Conservation (phyloP, 169 alveolate genomes). For the Cryptosporidium andersoni region DNA sequence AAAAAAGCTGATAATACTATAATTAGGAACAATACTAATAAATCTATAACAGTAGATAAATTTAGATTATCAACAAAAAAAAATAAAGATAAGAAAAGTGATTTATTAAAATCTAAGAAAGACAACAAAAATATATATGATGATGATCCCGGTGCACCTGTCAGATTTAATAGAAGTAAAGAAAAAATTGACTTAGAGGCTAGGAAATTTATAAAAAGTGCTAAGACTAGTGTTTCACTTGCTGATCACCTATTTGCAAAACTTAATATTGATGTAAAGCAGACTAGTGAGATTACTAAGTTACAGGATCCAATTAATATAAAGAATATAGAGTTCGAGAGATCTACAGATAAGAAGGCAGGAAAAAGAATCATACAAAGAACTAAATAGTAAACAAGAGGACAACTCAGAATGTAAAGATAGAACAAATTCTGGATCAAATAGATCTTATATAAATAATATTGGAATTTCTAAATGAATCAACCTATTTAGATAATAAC, state of each 20-base stretch:
- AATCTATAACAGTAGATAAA: conserved; percentile 4
- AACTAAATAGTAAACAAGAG: neutral
- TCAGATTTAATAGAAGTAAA: conserved; percentile 8
- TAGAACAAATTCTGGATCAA: too few relatives aligned
- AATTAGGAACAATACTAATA: neutral
- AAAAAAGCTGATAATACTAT: neutral
- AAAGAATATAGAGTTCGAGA: too few relatives aligned
- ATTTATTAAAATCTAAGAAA: neutral
- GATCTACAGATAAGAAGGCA: neutral
- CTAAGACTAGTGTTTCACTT: conserved; percentile 6
- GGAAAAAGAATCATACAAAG: neutral
- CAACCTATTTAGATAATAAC: too few relatives aligned
- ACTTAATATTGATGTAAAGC: conserved; percentile 5
- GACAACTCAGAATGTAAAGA: neutral
- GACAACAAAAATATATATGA: neutral
- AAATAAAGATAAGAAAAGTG: neutral
- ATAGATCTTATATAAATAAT: too few relatives aligned
- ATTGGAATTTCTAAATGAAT: too few relatives aligned
- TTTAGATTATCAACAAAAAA: conserved; percentile 1
- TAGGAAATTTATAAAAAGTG: conserved; percentile 12
- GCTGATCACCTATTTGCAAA: conserved; percentile 61
- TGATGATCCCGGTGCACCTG: conserved; percentile 62
- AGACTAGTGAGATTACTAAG: neutral
- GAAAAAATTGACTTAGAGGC: conserved; percentile 65
- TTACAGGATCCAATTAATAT: too few relatives aligned